Evolutionary conservation across 805 yeast species (phyloP).

Genomic region (Ogataea wickerhamii): DNA sequence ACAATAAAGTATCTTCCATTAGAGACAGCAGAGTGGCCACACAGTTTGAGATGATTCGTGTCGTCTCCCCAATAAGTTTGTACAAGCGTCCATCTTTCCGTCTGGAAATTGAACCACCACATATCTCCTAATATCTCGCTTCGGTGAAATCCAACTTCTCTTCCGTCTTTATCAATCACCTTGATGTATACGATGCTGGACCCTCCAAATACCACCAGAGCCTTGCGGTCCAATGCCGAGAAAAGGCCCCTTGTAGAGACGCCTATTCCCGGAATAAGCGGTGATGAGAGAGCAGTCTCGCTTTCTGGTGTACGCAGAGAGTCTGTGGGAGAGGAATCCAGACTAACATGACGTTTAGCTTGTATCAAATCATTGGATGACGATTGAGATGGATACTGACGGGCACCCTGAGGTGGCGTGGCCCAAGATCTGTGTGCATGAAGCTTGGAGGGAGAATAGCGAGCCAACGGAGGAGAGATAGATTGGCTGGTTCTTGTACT

Average conservation of each 20-base stretch:
- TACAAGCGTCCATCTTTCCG: constrained; percentile 38
- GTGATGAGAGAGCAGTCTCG: constrained; percentile 15
- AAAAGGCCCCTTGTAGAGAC: neutral
- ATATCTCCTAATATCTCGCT: constrained; percentile 41
- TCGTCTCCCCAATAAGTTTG: constrained; percentile 14
- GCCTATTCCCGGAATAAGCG: constrained; percentile 6
- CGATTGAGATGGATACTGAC: neutral
- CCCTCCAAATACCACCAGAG: constrained; percentile 32
- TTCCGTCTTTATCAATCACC: constrained; percentile 19
- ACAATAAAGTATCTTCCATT: constrained; percentile 21
- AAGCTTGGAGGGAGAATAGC: neutral
- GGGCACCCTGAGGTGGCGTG: neutral
- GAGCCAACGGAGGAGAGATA: constrained; percentile 4
- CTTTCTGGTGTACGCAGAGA: neutral
- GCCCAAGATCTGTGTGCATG: neutral
- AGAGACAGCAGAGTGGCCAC: constrained; percentile 25
- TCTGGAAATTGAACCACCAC: constrained; percentile 47
- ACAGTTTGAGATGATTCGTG: constrained; percentile 13
- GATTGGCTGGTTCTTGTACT: constrained; percentile 3
- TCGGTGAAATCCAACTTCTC: constrained; percentile 15
- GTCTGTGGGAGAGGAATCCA: neutral
- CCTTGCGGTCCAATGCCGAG: constrained; percentile 12
- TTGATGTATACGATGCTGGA: constrained; percentile 27
- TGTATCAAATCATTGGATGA: neutral
- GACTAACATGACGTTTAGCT: neutral